These are phyloP conservation scores for Sclerotinia trifoliorum DNA, from an alignment of 2,329 filamentous ascomycete genomes.

Conservation along the genomic window DNA sequence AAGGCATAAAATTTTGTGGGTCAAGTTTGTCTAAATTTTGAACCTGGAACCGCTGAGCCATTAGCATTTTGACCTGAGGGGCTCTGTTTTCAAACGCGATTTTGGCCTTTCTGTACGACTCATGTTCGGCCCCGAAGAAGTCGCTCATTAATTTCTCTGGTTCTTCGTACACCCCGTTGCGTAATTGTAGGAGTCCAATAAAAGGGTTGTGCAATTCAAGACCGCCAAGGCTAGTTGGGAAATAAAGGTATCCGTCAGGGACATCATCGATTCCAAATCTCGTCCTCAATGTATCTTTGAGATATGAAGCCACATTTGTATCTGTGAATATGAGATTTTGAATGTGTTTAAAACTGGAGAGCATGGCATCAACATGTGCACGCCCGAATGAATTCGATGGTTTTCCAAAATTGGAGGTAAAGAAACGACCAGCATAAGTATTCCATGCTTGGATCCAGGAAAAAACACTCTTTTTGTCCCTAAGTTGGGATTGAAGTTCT, in stretches of 20 bases:
- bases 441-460: constrained; percentile 61
- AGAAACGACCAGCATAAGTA: constrained; percentile 56
- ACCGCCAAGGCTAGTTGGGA: constrained; percentile 44
- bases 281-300: constrained; percentile 49
- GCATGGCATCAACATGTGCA: constrained; percentile 54
- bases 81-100: constrained; percentile 37
- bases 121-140: constrained; percentile 40
- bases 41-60: background rate
- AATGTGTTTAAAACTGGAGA: constrained; percentile 52
- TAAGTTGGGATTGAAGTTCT: constrained; percentile 56
- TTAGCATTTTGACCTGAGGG: background rate
- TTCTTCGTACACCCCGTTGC: constrained; percentile 33
- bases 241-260: constrained; percentile 46
- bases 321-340: constrained; percentile 50
- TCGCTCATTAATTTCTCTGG: constrained; percentile 35
- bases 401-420: constrained; percentile 56
- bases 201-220: constrained; percentile 45
- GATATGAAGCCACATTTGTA: constrained; percentile 47
- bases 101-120: constrained; percentile 41
- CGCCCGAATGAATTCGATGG: constrained; percentile 55
- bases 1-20: constrained; percentile 41
- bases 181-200: constrained; percentile 40
- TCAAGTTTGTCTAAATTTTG: background rate
- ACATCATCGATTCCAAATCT: constrained; percentile 47
- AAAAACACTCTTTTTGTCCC: constrained; percentile 51